Evolutionary conservation across 495 filamentous ascomycete genomes (phyloP).

Genomic region (Penicillium steckii): DNA sequence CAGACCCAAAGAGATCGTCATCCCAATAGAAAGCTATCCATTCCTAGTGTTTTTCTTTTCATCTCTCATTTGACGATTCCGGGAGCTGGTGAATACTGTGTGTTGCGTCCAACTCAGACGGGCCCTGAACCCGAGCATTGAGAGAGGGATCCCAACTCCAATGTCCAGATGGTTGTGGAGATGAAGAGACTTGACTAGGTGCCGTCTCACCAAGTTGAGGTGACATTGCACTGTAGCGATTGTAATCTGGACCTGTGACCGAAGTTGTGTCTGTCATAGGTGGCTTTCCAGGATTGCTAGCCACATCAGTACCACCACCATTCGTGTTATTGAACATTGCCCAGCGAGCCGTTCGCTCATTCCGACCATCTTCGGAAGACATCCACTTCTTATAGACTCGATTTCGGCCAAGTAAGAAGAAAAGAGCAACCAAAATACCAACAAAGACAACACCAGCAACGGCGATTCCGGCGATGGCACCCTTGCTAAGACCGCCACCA

Average conservation of each 20-base stretch:
- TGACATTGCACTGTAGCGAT: background rate
- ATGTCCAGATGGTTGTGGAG: slow-evolving; percentile 9
- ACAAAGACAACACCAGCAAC: slow-evolving; percentile 33
- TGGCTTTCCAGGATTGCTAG: slow-evolving; percentile 10
- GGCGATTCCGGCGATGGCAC: slow-evolving; percentile 40
- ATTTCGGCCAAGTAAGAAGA: slow-evolving; percentile 43
- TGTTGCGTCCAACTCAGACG: slow-evolving; percentile 31
- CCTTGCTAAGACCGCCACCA: slow-evolving; percentile 21
- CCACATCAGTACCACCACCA: slow-evolving; percentile 1
- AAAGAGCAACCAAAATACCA: slow-evolving; percentile 30
- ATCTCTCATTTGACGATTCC: background rate
- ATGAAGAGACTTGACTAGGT: background rate
- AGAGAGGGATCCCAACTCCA: slow-evolving; percentile 29
- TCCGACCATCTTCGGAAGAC: slow-evolving; percentile 31
- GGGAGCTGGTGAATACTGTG: slow-evolving; percentile 1
- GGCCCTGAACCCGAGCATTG: slow-evolving; percentile 5
- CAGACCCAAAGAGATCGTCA: background rate
- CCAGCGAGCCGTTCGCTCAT: slow-evolving; percentile 33
- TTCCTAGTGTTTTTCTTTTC: background rate
- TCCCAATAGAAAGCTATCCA: background rate
- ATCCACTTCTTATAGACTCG: slow-evolving; percentile 37
- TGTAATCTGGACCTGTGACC: slow-evolving; percentile 16
- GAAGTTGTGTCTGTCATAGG: slow-evolving; percentile 7
- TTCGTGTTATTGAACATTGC: slow-evolving; percentile 22
- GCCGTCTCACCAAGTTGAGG: background rate